phyloP scores from a whole-genome alignment of 179 eudicot species.

The Pouteria campechiana region DNA sequence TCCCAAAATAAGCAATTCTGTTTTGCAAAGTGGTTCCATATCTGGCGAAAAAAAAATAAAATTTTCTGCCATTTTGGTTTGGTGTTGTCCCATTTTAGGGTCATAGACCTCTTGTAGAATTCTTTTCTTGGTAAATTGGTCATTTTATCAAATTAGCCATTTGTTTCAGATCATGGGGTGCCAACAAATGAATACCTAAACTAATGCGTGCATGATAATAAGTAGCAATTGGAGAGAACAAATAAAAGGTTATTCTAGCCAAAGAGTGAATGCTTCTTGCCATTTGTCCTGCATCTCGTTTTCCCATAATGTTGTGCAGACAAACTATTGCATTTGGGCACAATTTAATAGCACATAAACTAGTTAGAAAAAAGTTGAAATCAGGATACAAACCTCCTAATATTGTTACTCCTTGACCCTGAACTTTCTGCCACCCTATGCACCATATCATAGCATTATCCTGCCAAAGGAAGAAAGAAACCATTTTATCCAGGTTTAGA shows the following conservation, averaged over 20 bases:
- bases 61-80: too few species aligned
- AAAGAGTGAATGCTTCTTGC: neutral
- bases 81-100: too few species aligned
- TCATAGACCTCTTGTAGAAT: too few species aligned
- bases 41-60: too few species aligned
- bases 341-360: too few species aligned
- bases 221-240: neutral
- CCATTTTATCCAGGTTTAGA: neutral
- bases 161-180: too few species aligned
- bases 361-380: too few species aligned
- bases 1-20: too few species aligned
- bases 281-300: neutral
- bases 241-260: neutral
- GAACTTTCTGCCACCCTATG: conserved; percentile 81
- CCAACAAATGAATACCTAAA: too few species aligned
- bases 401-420: conserved; percentile 73
- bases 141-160: too few species aligned
- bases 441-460: conserved; percentile 87
- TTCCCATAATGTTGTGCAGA: neutral
- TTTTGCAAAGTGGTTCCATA: too few species aligned
- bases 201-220: neutral
- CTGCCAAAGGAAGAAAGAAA: conserved; percentile 23
- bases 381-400: conserved; percentile 62
- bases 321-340: neutral
- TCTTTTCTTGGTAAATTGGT: too few species aligned